Base-by-base conservation (phyloP, 164 flowering plant species). In the Chimonanthus praecox region DNA sequence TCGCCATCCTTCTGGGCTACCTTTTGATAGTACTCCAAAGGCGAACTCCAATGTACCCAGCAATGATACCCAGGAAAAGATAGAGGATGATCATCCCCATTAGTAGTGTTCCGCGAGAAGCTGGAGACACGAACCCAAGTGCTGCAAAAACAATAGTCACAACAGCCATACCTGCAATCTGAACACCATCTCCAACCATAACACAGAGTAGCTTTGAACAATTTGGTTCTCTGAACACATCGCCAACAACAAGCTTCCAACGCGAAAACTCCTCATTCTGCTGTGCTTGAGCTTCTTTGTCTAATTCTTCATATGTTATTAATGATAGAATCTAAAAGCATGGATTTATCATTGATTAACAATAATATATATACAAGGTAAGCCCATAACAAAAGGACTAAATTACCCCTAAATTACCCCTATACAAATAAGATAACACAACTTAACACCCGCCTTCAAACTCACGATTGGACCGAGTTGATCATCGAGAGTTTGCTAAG, bases 41-140 rank as follows among this genome's bases (percentile, higher is more conserved):
- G 11, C 92, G 86, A 68, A 88, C 88, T 43, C 93, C 89, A 47
- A 88, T 92, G 82, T 89, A 89, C 49, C 96, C 93, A 71, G 93
- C 93, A 64, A 82, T 87, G 75, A 86, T 74, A 13, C 93, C 96
- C 62, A 90, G 88, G 16, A 90, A 58, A 88, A 90, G 78, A 81
- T 87, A 90, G 87, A 87, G 87, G 70, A 89, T 80, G 15, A 89
- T 81, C 96, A 90, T 90, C 60, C 96, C 82, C 9, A 83, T 80
- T 67, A 83, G 49, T 4, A 80, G 78, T 79, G 79, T 80, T 74
- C 85, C 83, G 13, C 80, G 75, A 48, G 83, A 83, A 45, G 85
- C 83, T 6, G 85, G 85, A 1, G 85, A 83, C 85, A 83, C 80
- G 78, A 83, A 83, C 13, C 85, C 85, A 46, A 83, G 73, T 9